phyloP scores from a whole-genome alignment of 202 grass and related monocot species.

The Panicum virgatum region DNA sequence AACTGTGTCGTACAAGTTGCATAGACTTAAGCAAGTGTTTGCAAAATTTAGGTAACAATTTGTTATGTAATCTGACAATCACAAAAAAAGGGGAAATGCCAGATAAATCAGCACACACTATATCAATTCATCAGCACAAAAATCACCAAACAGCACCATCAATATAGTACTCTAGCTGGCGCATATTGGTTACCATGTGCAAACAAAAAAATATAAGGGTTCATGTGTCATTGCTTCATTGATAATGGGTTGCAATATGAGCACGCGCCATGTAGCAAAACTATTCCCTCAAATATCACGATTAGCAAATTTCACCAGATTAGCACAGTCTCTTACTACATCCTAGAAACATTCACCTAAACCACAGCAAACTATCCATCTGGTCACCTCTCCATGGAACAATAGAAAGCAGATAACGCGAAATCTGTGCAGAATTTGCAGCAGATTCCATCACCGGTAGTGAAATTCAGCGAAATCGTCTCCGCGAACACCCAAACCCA shows the following conservation, averaged over 20 bases:
- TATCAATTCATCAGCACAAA: neutral
- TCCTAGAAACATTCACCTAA: constrained; percentile 17
- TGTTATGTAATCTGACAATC: neutral
- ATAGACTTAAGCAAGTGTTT: neutral
- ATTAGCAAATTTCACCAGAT: neutral
- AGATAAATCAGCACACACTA: neutral
- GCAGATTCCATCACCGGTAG: neutral
- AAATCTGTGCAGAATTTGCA: neutral
- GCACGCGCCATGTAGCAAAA: neutral
- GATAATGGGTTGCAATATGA: no score
- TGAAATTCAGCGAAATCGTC: constrained; percentile 15
- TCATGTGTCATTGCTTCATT: no score
- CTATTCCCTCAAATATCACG: neutral
- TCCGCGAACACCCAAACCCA: neutral
- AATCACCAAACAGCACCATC: neutral
- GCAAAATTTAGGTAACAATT: neutral
- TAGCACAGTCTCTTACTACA: neutral
- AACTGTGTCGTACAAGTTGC: neutral
- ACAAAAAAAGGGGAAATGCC: neutral
- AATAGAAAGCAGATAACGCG: neutral
- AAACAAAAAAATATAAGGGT: neutral
- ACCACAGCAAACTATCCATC: neutral
- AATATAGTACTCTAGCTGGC: neutral
- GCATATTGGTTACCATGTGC: neutral
- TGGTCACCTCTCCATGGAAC: neutral